Evolutionary conservation across 257 asterid species (phyloP), one percentile per base, ranked within the genome.

Genomic region (Phtheirospermum japonicum): DNA sequence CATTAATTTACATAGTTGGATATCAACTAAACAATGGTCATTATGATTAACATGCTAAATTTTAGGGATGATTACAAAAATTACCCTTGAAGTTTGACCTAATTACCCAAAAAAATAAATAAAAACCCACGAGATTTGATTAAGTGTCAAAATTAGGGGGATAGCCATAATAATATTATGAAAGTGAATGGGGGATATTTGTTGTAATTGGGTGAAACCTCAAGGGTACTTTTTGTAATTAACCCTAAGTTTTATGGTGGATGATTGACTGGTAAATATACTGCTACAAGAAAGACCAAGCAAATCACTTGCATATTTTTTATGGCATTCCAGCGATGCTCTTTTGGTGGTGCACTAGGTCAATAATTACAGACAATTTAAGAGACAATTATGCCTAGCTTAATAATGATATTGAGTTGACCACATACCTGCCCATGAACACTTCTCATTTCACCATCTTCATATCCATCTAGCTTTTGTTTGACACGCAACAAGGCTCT

Each of bases 391-490:
- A 23, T 23, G 28, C 28, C 28, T n/a, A 28, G 55, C 37, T 28
- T 16, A 28, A 53, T 53, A 49, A 34, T 63, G 60, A 61, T 23
- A 17, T 28, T 16, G 28, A 48, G 69, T 51, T 40, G 40, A 40
- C 33, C 23, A 57, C 55, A 31, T 83, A 91, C 98, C 97, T 92
- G 97, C 18, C 99, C 97, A 68, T 79, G 87, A 39, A 85, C 83
- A 48, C 99, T 92, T 75, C 94, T 89, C 89, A 92, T 82, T 83
- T 92, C 99, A 55, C 99, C 95, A 59, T 86, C 97, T 85, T 92
- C 99, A 67, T 89, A 89, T 63, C 99, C 99, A 80, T 92, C 98
- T 69, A 92, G 85, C 87, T 92, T 92, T 78, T 92, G 99, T 79
- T 92, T 92, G 60, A 92, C 99, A 18, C 97, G 97, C 80, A 92